phyloP scores from a whole-genome alignment of 768 basidiomycete species.

The Leccinum fibrillosum region DNA sequence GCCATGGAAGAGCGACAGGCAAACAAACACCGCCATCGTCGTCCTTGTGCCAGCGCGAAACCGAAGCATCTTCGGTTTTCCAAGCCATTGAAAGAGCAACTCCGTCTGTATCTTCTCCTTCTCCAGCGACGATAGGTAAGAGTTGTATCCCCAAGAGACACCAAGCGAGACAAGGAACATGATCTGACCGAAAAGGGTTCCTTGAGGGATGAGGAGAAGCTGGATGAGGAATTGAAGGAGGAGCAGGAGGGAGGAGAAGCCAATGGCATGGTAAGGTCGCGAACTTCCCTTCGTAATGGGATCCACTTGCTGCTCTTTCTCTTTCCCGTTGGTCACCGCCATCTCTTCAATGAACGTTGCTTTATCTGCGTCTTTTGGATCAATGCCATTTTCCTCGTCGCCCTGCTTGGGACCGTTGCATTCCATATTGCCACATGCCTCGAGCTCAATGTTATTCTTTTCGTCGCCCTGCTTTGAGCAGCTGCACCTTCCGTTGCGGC shows the following conservation, averaged over 20 bases:
- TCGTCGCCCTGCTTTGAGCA: not conserved
- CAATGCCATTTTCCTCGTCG: not conserved
- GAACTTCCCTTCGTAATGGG: not conserved
- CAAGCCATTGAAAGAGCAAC: conserved; percentile 15
- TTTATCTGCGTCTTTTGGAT: not conserved
- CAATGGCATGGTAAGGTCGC: conserved; percentile 16
- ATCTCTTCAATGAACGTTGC: not conserved
- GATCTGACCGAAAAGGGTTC: conserved; percentile 33
- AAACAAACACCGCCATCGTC: conserved; percentile 22
- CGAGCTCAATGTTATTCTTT: not conserved
- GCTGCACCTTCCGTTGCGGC: not conserved
- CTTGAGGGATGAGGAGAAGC: conserved; percentile 33
- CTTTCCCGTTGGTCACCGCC: not conserved
- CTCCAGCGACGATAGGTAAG: conserved; percentile 35
- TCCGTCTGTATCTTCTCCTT: conserved; percentile 23
- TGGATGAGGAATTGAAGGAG: conserved; percentile 32
- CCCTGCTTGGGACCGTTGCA: not conserved
- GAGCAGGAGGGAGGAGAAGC: conserved; percentile 27
- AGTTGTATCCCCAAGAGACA: conserved; percentile 34
- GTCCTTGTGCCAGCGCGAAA: conserved; percentile 21
- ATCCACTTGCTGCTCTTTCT: not conserved
- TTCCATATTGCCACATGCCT: not conserved
- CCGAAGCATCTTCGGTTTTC: conserved; percentile 2
- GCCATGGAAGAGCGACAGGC: conserved; percentile 21
- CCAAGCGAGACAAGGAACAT: conserved; percentile 32